Conservation (phyloP, 1,284 basidiomycete species). For the Gomphus bonarii region DNA sequence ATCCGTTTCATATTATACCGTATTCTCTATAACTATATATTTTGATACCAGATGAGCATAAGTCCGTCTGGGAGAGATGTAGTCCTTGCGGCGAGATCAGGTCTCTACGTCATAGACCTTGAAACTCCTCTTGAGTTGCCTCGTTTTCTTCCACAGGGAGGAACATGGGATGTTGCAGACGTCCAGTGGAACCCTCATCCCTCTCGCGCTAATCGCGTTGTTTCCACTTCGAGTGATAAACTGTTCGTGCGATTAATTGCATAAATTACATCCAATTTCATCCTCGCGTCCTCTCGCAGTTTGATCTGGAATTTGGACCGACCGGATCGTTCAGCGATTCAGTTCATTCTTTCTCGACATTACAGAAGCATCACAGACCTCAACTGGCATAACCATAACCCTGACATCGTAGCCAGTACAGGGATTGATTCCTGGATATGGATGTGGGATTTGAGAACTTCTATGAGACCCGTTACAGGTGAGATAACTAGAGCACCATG, state of each 20-base stretch:
- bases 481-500: constrained; percentile 15
- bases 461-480: constrained; percentile 61
- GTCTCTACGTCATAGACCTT: constrained; percentile 94
- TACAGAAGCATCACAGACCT: constrained; percentile 92
- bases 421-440: constrained; percentile 78
- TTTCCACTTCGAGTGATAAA: constrained; percentile 93
- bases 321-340: constrained; percentile 63
- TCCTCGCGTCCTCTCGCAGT: constrained; percentile 23
- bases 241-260: constrained; percentile 36
- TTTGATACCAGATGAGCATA: constrained; percentile 56
- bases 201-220: constrained; percentile 77
- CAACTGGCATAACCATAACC: constrained; percentile 86
- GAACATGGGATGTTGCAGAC: constrained; percentile 94
- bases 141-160: constrained; percentile 89
- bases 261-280: not conserved
- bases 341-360: constrained; percentile 75
- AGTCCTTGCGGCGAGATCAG: constrained; percentile 76
- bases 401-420: constrained; percentile 66
- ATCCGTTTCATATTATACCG: not conserved
- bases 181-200: constrained; percentile 92
- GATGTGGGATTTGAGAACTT: constrained; percentile 76
- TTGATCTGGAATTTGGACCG: constrained; percentile 90
- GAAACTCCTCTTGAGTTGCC: constrained; percentile 82
- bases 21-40: not conserved
- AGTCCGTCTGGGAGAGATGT: constrained; percentile 72